Conservation (phyloP, 208 protist genomes). For the Leishmania turanica region DNA sequence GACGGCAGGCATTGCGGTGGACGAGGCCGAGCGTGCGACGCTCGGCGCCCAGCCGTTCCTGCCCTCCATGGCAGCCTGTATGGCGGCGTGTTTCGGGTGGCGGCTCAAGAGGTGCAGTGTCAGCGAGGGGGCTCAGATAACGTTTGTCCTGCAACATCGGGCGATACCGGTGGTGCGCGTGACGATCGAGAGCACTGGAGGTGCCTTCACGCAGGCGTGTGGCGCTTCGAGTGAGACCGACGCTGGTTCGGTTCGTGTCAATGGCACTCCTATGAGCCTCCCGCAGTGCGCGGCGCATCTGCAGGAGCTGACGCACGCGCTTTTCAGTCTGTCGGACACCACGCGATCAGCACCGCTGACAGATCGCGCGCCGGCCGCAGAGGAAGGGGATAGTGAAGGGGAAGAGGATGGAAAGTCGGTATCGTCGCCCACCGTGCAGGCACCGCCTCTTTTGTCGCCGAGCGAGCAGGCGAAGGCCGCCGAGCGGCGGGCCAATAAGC, state of each 20-base stretch:
- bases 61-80: constrained; percentile 17
- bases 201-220: not conserved
- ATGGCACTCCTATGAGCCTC: constrained; percentile 10
- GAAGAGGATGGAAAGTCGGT: not conserved
- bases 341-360: not conserved
- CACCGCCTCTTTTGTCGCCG: constrained; percentile 2
- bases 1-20: not conserved
- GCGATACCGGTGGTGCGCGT: not conserved
- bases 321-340: too few relatives aligned
- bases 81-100: constrained; percentile 31
- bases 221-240: not conserved
- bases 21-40: not conserved
- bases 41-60: not conserved
- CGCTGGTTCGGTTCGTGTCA: not conserved
- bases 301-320: not conserved
- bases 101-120: constrained; percentile 7
- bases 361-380: not conserved
- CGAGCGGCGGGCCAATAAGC: constrained; percentile 3
- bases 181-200: not conserved
- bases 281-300: constrained; percentile 12
- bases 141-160: constrained; percentile 13
- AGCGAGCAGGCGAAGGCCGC: not conserved
- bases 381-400: not conserved
- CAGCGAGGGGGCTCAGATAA: constrained; percentile 1
- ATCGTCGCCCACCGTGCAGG: constrained; percentile 1